Evolutionary conservation across 2,329 filamentous ascomycete species (phyloP).

Genomic region (Berkeleyomyces rouxiae): DNA sequence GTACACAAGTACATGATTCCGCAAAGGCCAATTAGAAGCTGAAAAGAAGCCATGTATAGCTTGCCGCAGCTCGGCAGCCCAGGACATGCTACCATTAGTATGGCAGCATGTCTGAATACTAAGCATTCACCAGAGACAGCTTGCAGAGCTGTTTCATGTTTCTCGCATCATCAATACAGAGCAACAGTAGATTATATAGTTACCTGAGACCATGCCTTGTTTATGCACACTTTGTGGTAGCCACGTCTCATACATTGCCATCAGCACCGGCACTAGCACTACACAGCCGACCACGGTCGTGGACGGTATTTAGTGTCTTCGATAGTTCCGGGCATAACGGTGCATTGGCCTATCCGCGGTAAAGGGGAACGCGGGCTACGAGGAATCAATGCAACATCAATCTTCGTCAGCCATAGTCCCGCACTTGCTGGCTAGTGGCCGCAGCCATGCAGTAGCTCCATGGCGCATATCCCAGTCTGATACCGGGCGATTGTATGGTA

Average conservation of each 20-base stretch:
- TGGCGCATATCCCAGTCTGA: too few relatives aligned
- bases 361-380: too few relatives aligned
- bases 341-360: too few relatives aligned
- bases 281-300: not conserved
- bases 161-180: not conserved
- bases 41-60: not conserved
- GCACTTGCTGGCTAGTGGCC: too few relatives aligned
- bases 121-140: not conserved
- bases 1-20: too few relatives aligned
- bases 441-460: too few relatives aligned
- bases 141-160: not conserved
- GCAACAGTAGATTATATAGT: not conserved
- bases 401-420: too few relatives aligned
- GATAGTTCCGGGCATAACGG: too few relatives aligned
- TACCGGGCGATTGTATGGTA: too few relatives aligned
- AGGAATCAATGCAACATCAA: too few relatives aligned
- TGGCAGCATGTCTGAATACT: not conserved
- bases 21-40: not conserved
- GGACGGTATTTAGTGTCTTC: too few relatives aligned
- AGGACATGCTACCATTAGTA: not conserved
- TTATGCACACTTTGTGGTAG: not conserved
- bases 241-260: not conserved
- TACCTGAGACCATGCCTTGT: too few relatives aligned
- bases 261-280: not conserved
- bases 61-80: not conserved